A percentile compares a stretch with the other conserved stretches of the same genome.
Evolutionary conservation across 2,329 filamentous ascomycete species (phyloP).

Genomic region (Paracoccidioides brasiliensis): DNA sequence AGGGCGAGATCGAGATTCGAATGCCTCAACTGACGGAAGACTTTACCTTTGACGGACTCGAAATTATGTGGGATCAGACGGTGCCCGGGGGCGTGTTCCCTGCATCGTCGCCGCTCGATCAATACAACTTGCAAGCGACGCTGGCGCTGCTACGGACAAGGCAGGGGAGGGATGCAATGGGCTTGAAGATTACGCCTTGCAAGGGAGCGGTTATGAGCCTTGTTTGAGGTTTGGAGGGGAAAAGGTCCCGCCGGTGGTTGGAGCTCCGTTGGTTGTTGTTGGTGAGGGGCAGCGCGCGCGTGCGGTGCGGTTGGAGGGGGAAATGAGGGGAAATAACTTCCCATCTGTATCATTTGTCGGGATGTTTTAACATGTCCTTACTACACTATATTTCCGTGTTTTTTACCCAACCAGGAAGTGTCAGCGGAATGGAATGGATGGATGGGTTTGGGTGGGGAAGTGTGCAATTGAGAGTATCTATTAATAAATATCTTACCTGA

Average conservation of each 20-base stretch:
- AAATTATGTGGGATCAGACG: slow-evolving; percentile 8
- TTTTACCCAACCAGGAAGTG: too few species aligned
- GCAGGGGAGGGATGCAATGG: slow-evolving; percentile 7
- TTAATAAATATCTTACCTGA: too few species aligned
- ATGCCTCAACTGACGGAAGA: slow-evolving; percentile 4
- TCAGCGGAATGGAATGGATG: too few species aligned
- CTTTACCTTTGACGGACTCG: slow-evolving; percentile 8
- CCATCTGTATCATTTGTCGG: too few species aligned
- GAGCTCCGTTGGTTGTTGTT: too few species aligned
- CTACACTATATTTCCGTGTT: too few species aligned
- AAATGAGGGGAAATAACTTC: too few species aligned
- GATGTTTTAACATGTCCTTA: too few species aligned
- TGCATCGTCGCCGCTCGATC: slow-evolving; percentile 5
- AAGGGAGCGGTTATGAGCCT: slow-evolving; percentile 4
- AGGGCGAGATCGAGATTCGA: slow-evolving; percentile 7
- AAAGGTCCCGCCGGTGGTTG: neutral
- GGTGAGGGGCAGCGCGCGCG: too few species aligned
- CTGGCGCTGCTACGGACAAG: slow-evolving; percentile 7
- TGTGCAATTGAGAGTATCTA: too few species aligned
- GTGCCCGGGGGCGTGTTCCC: slow-evolving; percentile 1
- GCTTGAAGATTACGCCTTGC: slow-evolving; percentile 6
- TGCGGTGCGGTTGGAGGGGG: too few species aligned
- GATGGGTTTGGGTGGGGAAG: too few species aligned
- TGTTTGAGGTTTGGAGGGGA: neutral
- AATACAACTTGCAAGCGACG: slow-evolving; percentile 6